Percentiles rank a stretch among this genome's conserved stretches.
These are phyloP conservation scores for Parathielavia hyrcaniae DNA, from an alignment of 495 filamentous ascomycete genomes.

Conservation along the genomic window DNA sequence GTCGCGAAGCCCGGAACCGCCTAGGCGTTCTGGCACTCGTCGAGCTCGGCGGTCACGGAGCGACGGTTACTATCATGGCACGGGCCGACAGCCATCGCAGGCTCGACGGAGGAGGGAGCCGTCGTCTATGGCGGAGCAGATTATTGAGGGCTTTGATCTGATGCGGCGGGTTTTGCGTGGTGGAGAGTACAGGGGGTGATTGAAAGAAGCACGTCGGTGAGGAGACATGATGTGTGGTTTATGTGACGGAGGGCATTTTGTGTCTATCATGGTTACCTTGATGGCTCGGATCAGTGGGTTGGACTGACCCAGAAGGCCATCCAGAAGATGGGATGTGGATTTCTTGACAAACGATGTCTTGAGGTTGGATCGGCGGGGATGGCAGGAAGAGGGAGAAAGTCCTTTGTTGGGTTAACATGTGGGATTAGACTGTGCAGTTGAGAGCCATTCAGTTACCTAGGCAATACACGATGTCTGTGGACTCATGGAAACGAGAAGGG, in stretches of 20 bases:
- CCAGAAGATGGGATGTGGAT: no score
- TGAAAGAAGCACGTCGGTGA: neutral
- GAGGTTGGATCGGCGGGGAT: no score
- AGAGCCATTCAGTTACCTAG: neutral
- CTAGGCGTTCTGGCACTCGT: neutral
- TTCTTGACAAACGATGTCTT: no score
- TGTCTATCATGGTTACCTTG: no score
- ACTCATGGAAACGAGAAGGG: no score
- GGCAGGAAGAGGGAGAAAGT: no score
- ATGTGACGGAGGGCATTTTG: no score
- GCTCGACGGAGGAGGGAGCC: neutral
- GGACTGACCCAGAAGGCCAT: no score
- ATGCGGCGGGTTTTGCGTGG: conserved; percentile 6
- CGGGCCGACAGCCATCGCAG: neutral
- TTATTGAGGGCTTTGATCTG: neutral
- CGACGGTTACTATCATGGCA: neutral
- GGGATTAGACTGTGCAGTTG: no score
- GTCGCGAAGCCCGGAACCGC: neutral
- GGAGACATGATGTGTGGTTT: neutral
- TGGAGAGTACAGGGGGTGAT: neutral
- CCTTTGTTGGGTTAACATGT: no score
- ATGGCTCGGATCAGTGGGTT: no score
- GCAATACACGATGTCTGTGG: no score
- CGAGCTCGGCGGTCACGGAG: neutral
- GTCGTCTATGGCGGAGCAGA: neutral